Conservation (phyloP, 371 early-diverging fungal species). For the Mucor plumbeus region DNA sequence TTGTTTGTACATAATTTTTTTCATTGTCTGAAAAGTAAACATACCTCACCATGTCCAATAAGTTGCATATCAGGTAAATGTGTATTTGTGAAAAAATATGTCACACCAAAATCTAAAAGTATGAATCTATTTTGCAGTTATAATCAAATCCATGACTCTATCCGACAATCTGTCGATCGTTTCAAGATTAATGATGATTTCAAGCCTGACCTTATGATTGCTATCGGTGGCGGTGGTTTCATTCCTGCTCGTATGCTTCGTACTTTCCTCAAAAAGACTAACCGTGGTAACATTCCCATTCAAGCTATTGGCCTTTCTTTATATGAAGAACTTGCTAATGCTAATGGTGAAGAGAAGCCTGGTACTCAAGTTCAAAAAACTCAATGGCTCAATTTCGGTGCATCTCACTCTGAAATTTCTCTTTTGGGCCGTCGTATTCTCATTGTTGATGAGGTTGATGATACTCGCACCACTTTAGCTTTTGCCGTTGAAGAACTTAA, state of each 20-base stretch:
- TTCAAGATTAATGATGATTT: slow-evolving; percentile 65
- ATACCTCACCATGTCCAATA: slow-evolving; percentile 37
- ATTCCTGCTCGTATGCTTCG: slow-evolving; percentile 77
- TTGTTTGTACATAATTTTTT: neutral
- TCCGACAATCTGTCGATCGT: slow-evolving; percentile 63
- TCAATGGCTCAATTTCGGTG: slow-evolving; percentile 81
- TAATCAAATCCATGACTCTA: slow-evolving; percentile 74
- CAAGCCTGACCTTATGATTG: slow-evolving; percentile 70
- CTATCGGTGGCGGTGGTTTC: slow-evolving; percentile 74
- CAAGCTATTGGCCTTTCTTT: slow-evolving; percentile 80
- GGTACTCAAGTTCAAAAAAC: slow-evolving; percentile 73
- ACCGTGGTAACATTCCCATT: slow-evolving; percentile 76
- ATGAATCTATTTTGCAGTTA: slow-evolving; percentile 51
- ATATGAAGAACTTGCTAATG: slow-evolving; percentile 70
- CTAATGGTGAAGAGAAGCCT: slow-evolving; percentile 28
- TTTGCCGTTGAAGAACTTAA: slow-evolving; percentile 74
- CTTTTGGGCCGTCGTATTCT: slow-evolving; percentile 73
- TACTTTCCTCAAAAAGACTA: slow-evolving; percentile 74
- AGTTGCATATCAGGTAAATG: slow-evolving; percentile 45
- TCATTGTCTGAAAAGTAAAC: neutral
- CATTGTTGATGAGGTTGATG: slow-evolving; percentile 83
- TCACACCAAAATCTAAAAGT: neutral
- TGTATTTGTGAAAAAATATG: neutral
- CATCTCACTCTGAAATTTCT: slow-evolving; percentile 58
- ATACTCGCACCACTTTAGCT: slow-evolving; percentile 75